A percentile compares a stretch with the other conserved stretches of the same genome.
Conservation (phyloP, 768 basidiomycete species). For the Austroboletus eburneus region DNA sequence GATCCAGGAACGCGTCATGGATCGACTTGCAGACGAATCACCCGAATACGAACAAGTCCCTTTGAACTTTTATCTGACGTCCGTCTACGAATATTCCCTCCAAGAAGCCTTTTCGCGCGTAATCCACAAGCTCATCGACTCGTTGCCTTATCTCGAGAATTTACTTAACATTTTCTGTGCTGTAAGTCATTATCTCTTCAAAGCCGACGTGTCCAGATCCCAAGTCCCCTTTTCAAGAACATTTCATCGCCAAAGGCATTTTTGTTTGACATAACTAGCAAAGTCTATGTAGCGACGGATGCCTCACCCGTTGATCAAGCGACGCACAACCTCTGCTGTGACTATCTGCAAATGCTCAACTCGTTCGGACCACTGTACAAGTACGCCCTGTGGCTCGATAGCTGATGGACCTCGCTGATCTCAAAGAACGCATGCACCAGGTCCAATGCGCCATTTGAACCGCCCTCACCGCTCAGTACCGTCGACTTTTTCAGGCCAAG, state of each 20-base stretch:
- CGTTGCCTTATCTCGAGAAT: conserved; percentile 82
- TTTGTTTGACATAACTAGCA: conserved; percentile 80
- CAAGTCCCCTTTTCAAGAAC: conserved; percentile 46
- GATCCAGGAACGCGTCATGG: conserved; percentile 81
- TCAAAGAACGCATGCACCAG: conserved; percentile 6
- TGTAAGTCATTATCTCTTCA: conserved; percentile 35
- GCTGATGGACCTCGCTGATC: conserved; percentile 2
- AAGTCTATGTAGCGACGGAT: conserved; percentile 92
- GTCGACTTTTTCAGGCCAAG: conserved; percentile 9
- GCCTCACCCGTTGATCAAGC: conserved; percentile 86
- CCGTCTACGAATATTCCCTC: conserved; percentile 87
- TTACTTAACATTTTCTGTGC: conserved; percentile 83
- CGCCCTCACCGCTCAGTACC: neutral
- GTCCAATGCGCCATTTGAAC: conserved; percentile 6
- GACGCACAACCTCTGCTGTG: conserved; percentile 85
- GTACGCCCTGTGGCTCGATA: conserved; percentile 36
- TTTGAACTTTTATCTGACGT: conserved; percentile 87
- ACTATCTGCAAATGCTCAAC: conserved; percentile 84
- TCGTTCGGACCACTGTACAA: conserved; percentile 84
- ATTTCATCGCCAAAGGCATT: conserved; percentile 93
- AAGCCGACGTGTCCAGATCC: neutral
- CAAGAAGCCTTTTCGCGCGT: conserved; percentile 91
- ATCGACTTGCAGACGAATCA: conserved; percentile 73
- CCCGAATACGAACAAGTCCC: conserved; percentile 75
- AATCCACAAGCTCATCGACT: conserved; percentile 80